Conservation (phyloP, 306 rosid genomes). For the Corylus americana region DNA sequence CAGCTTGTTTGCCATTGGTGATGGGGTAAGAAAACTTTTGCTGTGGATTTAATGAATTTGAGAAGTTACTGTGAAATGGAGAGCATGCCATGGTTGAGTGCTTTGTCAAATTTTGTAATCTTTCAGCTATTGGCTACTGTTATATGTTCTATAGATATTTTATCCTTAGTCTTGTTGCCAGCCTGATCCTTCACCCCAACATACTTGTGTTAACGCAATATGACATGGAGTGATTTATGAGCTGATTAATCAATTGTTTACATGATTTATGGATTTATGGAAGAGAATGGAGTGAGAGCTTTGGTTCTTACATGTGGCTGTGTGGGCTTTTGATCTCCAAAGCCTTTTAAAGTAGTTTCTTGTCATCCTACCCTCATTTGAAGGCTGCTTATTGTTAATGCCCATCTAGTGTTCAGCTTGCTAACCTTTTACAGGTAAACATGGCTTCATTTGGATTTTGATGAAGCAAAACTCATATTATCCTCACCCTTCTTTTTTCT, state of each 20-base stretch:
- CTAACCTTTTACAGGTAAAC: neutral
- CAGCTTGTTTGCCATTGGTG: constrained; percentile 58
- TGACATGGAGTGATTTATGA: neutral
- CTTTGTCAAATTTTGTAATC: neutral
- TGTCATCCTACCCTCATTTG: neutral
- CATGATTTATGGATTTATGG: neutral
- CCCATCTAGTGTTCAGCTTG: neutral
- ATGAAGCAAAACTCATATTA: neutral
- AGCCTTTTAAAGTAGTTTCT: neutral
- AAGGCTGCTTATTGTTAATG: neutral
- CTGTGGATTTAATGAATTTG: constrained; percentile 16
- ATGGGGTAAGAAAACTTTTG: constrained; percentile 47
- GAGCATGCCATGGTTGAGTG: neutral
- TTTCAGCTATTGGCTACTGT: neutral
- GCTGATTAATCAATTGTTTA: neutral
- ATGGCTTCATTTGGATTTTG: neutral
- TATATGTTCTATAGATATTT: neutral
- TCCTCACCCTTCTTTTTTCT: neutral
- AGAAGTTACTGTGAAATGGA: neutral
- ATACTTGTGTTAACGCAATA: neutral
- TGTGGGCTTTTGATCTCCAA: constrained; percentile 11
- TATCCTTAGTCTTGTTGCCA: neutral
- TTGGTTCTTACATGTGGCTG: neutral
- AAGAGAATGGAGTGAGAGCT: neutral
- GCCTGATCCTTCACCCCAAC: neutral